Evolutionary conservation across 2,329 filamentous ascomycete genomes (phyloP).

Genomic region (Pseudopithomyces maydicus): DNA sequence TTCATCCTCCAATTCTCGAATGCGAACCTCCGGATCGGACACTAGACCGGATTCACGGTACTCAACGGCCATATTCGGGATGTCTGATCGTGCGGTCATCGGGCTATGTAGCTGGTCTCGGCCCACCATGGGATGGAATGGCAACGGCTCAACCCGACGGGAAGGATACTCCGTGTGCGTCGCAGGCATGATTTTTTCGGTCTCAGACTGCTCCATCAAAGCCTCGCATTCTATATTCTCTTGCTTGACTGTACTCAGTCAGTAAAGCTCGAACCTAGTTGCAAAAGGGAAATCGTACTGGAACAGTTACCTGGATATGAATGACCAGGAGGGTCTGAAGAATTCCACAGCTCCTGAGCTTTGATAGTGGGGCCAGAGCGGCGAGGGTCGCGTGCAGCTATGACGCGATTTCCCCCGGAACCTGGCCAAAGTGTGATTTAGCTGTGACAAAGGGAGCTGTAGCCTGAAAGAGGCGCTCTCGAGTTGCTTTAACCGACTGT

Average conservation of each 20-base stretch:
- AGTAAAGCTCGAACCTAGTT: neutral
- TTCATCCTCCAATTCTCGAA: conserved; percentile 3
- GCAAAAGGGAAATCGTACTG: neutral
- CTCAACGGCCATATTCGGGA: neutral
- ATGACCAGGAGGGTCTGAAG: neutral
- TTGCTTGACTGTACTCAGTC: neutral
- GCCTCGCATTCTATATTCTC: neutral
- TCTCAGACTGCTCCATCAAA: neutral
- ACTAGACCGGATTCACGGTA: neutral
- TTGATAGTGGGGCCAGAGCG: neutral
- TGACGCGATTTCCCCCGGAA: neutral
- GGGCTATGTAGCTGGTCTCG: neutral
- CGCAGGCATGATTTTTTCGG: neutral
- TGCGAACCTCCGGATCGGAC: neutral
- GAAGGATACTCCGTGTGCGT: neutral
- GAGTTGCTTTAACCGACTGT: neutral
- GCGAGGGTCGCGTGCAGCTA: neutral
- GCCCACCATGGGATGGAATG: conserved; percentile 1
- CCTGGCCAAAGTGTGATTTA: neutral
- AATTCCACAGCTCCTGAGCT: neutral
- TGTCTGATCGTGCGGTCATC: neutral
- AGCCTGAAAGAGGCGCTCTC: neutral
- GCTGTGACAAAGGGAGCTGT: neutral
- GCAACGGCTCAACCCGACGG: neutral
- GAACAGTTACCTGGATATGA: neutral